A percentile compares a stretch with the other conserved stretches of the same genome.
These are phyloP conservation scores for Penicillium freii DNA, from an alignment of 2,329 filamentous ascomycete genomes.

Conservation along the genomic window DNA sequence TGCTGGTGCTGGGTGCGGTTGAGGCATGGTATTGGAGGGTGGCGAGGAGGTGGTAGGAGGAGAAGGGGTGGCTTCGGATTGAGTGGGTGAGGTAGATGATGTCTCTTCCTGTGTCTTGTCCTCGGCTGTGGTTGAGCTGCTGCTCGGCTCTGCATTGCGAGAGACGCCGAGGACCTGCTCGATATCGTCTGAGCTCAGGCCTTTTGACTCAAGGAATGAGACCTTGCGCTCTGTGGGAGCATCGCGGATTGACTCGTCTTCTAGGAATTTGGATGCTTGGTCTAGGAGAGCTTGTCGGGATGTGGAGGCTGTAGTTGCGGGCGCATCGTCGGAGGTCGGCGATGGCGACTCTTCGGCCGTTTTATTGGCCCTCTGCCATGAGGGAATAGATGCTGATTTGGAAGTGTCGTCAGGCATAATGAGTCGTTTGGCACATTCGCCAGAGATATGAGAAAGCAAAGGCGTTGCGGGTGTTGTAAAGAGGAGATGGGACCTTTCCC, in stretches of 20 bases:
- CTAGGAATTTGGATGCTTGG: conserved; percentile 72
- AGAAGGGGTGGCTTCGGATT: conserved; percentile 9
- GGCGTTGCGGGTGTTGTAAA: neutral
- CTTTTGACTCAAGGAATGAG: conserved; percentile 75
- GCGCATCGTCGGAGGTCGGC: conserved; percentile 27
- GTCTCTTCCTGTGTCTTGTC: conserved; percentile 12
- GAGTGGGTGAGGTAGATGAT: conserved; percentile 7
- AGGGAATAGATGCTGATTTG: conserved; percentile 39
- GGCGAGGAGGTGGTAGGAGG: conserved; percentile 8
- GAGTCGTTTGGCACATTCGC: neutral
- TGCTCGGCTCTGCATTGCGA: conserved; percentile 32
- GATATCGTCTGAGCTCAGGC: conserved; percentile 66
- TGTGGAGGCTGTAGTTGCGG: conserved; percentile 15
- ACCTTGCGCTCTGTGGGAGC: conserved; percentile 70
- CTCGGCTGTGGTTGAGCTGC: conserved; percentile 14
- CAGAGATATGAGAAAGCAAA: neutral
- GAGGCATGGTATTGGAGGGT: conserved; percentile 16
- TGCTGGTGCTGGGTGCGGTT: conserved; percentile 15
- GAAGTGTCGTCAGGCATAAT: conserved; percentile 36
- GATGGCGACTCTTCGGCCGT: conserved; percentile 33
- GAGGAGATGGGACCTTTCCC: conserved; percentile 19
- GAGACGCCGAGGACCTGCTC: conserved; percentile 58
- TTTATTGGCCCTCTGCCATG: conserved; percentile 37
- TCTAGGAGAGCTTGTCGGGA: conserved; percentile 51
- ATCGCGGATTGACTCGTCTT: conserved; percentile 69